Percentiles rank a stretch among this genome's conserved stretches.
These are phyloP conservation scores for Bauhinia variegata DNA, from an alignment of 306 rosid species.

Conservation along the genomic window DNA sequence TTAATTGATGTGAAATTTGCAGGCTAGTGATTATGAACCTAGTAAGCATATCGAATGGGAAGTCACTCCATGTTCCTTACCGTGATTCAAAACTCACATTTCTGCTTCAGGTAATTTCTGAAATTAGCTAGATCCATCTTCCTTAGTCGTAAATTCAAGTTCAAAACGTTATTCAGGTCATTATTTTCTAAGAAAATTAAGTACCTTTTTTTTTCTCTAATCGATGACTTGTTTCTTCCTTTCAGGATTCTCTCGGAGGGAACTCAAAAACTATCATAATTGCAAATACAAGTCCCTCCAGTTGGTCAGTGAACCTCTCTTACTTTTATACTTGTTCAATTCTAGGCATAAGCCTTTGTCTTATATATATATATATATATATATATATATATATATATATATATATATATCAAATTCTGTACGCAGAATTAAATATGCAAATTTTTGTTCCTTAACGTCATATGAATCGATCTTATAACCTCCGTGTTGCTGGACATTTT, in stretches of 20 bases:
- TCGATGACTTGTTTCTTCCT: slow-evolving; percentile 34
- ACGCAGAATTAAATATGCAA: slow-evolving; percentile 5
- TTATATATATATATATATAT: not conserved
- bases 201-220: too few species aligned
- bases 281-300: slow-evolving; percentile 93
- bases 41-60: slow-evolving; percentile 81
- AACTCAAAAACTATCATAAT: slow-evolving; percentile 88
- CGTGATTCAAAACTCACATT: slow-evolving; percentile 96
- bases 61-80: slow-evolving; percentile 94
- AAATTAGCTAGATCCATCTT: slow-evolving; percentile 25
- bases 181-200: too few species aligned
- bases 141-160: slow-evolving; percentile 10
- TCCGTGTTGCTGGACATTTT: slow-evolving; percentile 10
- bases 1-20: slow-evolving; percentile 41
- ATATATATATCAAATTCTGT: slow-evolving; percentile 13
- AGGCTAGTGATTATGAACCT: slow-evolving; percentile 98
- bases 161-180: slow-evolving; percentile 9
- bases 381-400: too few species aligned
- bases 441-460: not conserved
- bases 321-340: slow-evolving; percentile 25
- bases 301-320: slow-evolving; percentile 62
- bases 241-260: slow-evolving; percentile 98
- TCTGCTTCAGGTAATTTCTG: slow-evolving; percentile 81
- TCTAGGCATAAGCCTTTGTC: slow-evolving; percentile 18
- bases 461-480: slow-evolving; percentile 4